phyloP scores from a whole-genome alignment of 139 green algal species.

The Chlamydomonas urium region DNA sequence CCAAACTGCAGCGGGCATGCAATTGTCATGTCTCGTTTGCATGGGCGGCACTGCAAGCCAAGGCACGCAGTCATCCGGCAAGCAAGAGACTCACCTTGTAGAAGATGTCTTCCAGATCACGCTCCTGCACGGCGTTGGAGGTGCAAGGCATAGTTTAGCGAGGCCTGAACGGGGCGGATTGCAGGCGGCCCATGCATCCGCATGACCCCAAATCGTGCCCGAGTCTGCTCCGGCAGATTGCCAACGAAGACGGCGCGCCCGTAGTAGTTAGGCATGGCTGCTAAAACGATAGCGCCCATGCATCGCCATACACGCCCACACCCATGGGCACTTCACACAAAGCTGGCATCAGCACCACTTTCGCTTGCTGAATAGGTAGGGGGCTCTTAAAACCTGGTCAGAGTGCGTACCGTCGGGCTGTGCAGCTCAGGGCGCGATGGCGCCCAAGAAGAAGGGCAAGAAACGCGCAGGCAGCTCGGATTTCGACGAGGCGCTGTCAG shows the following conservation, averaged over 20 bases:
- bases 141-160: no score
- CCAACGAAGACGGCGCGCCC: conserved; percentile 5
- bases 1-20: conserved; percentile 84
- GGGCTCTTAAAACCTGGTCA: no score
- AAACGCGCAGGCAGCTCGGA: background rate
- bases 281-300: no score
- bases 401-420: no score
- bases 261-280: conserved; percentile 14
- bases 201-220: background rate
- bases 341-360: no score
- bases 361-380: no score
- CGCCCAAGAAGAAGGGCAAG: conserved; percentile 1
- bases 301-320: no score
- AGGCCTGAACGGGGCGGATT: no score
- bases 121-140: conserved; percentile 66
- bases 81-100: conserved; percentile 45
- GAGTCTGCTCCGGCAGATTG: conserved; percentile 5
- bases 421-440: no score
- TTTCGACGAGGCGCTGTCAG: background rate
- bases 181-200: background rate
- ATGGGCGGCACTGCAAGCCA: no score
- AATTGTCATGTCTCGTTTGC: no score
- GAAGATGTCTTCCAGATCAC: conserved; percentile 85
- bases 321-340: no score
- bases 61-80: background rate